phyloP scores from a whole-genome alignment of 75 land plant species.

The Pseudotsuga menziesii region DNA sequence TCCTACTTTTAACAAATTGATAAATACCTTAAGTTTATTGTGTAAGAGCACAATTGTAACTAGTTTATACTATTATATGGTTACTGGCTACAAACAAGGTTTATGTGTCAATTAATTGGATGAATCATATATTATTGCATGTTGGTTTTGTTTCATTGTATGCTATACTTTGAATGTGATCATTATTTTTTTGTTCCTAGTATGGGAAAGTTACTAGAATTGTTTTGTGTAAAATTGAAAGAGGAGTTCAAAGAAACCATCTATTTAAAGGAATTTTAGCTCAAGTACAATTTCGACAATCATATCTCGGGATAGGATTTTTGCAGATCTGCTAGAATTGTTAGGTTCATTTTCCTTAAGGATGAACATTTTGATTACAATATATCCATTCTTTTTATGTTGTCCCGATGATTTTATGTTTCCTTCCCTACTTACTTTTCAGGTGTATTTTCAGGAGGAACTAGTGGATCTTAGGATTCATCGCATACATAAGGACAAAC shows the following conservation, averaged over 20 bases:
- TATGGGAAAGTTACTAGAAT: too few relatives aligned
- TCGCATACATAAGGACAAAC: not conserved
- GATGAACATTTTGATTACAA: not conserved
- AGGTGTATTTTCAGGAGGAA: not conserved
- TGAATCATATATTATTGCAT: not conserved
- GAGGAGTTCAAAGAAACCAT: not conserved
- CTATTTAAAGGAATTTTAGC: not conserved
- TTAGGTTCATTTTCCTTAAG: not conserved
- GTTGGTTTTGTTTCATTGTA: not conserved
- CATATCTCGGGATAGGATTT: not conserved
- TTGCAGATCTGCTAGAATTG: not conserved
- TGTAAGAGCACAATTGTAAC: not conserved
- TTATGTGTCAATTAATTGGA: too few relatives aligned
- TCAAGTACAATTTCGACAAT: not conserved
- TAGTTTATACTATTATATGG: too few relatives aligned
- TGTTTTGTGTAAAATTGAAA: not conserved
- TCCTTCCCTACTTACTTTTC: not conserved
- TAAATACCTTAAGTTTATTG: not conserved
- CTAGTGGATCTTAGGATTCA: not conserved
- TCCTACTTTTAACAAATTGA: not conserved
- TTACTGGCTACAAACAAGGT: not conserved
- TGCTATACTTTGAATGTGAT: too few relatives aligned
- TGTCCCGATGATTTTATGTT: not conserved
- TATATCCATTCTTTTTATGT: not conserved
- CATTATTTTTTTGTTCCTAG: too few relatives aligned